A percentile compares a stretch with the other conserved stretches of the same genome.
These are phyloP conservation scores for Populus davidiana DNA, from an alignment of 345 rosid genomes.

Conservation along the genomic window DNA sequence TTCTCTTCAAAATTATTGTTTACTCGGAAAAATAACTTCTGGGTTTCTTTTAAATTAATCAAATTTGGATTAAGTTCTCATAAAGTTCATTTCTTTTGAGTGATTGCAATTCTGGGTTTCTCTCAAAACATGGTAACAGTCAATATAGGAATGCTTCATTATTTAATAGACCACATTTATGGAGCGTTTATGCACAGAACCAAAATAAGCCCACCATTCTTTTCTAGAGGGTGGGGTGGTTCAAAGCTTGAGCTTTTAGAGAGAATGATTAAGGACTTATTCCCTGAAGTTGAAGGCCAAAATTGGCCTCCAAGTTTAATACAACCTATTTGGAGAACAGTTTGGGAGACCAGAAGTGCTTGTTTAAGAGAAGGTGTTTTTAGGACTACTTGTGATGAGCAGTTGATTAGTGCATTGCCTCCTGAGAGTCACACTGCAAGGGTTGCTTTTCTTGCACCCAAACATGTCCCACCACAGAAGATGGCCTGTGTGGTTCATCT, in stretches of 20 bases:
- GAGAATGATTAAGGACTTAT: conserved; percentile 64
- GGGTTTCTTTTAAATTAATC: conserved; percentile 12
- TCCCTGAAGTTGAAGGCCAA: conserved; percentile 65
- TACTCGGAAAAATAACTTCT: conserved; percentile 7
- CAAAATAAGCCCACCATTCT: conserved; percentile 74
- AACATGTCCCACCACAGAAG: conserved; percentile 65
- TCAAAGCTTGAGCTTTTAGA: conserved; percentile 79
- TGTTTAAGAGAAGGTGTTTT: conserved; percentile 83
- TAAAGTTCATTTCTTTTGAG: neutral
- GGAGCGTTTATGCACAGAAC: conserved; percentile 92
- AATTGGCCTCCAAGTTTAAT: conserved; percentile 71
- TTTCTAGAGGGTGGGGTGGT: conserved; percentile 97
- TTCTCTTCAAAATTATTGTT: neutral
- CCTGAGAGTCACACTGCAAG: conserved; percentile 81
- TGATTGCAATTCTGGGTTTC: conserved; percentile 13
- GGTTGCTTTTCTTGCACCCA: conserved; percentile 85
- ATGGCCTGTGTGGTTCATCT: conserved; percentile 99
- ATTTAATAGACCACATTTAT: conserved; percentile 78
- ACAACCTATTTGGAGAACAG: conserved; percentile 79
- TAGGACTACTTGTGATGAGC: conserved; percentile 77
- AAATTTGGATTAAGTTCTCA: neutral
- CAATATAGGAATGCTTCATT: conserved; percentile 87
- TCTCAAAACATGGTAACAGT: conserved; percentile 58
- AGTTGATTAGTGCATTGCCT: conserved; percentile 74
- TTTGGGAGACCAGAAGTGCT: conserved; percentile 80